Evolutionary conservation across 306 rosid species (phyloP).

Genomic region (Begonia fuchsioides): DNA sequence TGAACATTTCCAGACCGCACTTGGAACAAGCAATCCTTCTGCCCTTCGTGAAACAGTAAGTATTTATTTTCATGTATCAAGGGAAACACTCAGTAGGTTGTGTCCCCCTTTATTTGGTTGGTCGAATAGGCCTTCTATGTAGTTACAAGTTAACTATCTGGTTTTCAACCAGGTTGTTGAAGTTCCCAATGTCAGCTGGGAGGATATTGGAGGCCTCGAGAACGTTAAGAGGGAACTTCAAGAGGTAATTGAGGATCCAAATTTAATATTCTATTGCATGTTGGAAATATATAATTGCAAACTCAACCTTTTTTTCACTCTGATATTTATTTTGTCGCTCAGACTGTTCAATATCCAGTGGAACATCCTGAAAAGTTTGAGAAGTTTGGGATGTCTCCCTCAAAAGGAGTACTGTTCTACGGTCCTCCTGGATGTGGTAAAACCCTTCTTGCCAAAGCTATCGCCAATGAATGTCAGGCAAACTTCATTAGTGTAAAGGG

Average conservation of each 20-base stretch:
- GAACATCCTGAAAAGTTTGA: constrained; percentile 25
- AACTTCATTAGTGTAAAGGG: constrained; percentile 27
- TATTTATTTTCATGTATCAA: constrained; percentile 1
- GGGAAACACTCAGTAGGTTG: too few species aligned
- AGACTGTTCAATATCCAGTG: constrained; percentile 23
- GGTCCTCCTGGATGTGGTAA: constrained; percentile 33
- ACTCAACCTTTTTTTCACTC: too few species aligned
- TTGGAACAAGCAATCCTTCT: constrained; percentile 65
- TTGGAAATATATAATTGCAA: too few species aligned
- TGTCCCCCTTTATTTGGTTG: neutral
- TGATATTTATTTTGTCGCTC: neutral
- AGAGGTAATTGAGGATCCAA: constrained; percentile 9
- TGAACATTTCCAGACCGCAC: constrained; percentile 62
- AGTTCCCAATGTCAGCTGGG: constrained; percentile 21
- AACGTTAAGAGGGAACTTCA: constrained; percentile 23
- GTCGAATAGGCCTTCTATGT: neutral
- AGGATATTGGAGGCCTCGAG: constrained; percentile 20
- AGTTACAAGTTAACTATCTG: neutral
- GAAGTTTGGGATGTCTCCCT: constrained; percentile 24
- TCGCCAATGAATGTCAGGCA: constrained; percentile 30
- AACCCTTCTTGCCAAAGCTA: constrained; percentile 23
- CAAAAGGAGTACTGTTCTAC: constrained; percentile 26
- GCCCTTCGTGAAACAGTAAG: constrained; percentile 64
- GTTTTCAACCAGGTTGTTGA: constrained; percentile 8
- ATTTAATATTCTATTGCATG: too few species aligned